Evolutionary conservation across 2,329 filamentous ascomycete species (phyloP).

Genomic region (Nigrograna mackinnonii): DNA sequence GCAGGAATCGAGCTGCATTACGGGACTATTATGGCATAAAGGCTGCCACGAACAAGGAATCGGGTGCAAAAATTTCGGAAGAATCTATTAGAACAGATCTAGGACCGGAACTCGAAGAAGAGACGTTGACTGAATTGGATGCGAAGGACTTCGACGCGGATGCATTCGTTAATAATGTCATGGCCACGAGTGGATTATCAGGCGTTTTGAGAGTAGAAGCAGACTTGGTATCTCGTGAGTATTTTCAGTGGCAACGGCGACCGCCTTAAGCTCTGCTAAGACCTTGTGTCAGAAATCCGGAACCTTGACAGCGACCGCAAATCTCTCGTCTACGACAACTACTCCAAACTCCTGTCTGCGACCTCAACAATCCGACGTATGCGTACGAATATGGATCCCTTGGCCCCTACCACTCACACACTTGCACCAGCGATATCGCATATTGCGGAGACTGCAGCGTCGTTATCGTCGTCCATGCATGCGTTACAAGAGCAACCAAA

Average conservation of each 20-base stretch:
- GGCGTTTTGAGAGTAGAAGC: constrained; percentile 73
- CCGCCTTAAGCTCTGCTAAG: constrained; percentile 3
- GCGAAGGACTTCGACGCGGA: constrained; percentile 71
- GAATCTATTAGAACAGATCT: constrained; percentile 31
- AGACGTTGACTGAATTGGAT: constrained; percentile 72
- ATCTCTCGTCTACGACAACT: constrained; percentile 97
- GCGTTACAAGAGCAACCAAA: constrained; percentile 22
- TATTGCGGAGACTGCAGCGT: constrained; percentile 66
- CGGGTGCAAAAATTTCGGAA: constrained; percentile 34
- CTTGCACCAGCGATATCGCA: constrained; percentile 74
- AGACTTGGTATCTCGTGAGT: constrained; percentile 60
- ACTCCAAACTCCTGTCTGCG: constrained; percentile 93
- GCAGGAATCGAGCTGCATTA: constrained; percentile 80
- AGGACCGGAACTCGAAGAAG: constrained; percentile 53
- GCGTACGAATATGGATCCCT: constrained; percentile 78
- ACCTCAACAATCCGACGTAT: constrained; percentile 95
- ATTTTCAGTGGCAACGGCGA: too few species aligned
- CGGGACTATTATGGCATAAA: constrained; percentile 94
- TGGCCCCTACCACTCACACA: constrained; percentile 74
- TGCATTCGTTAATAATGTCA: constrained; percentile 65
- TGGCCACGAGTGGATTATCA: constrained; percentile 66
- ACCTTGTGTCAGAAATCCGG: constrained; percentile 65
- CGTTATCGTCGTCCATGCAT: constrained; percentile 44
- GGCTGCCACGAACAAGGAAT: constrained; percentile 36
- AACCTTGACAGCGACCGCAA: constrained; percentile 96